Conservation (phyloP, 2,329 filamentous ascomycete species). For the Penicillium sp. region DNA sequence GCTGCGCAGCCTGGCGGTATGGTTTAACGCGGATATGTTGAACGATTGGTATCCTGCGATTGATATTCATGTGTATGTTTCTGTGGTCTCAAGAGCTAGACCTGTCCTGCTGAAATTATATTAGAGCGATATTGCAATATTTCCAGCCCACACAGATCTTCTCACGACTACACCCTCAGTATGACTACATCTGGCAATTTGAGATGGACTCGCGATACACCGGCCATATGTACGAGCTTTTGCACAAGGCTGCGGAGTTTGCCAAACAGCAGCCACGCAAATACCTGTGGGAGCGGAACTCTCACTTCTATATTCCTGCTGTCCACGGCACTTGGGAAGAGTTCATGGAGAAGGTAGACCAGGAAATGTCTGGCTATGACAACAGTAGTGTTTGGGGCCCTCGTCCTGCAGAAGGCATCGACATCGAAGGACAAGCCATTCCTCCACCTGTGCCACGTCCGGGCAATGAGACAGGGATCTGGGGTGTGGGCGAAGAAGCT, state of each 20-base stretch:
- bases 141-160: constrained; percentile 15
- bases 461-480: background rate
- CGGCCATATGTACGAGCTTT: constrained; percentile 11
- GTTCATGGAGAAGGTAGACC: constrained; percentile 6
- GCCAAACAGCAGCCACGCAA: constrained; percentile 16
- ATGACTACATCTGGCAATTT: constrained; percentile 16
- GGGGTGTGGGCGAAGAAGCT: constrained; percentile 16
- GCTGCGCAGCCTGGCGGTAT: constrained; percentile 7
- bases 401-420: background rate
- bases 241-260: constrained; percentile 11
- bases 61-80: constrained; percentile 10
- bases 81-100: background rate
- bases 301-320: constrained; percentile 15
- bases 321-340: constrained; percentile 13
- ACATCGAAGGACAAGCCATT: background rate
- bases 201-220: constrained; percentile 17
- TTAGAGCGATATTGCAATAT: constrained; percentile 13
- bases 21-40: constrained; percentile 11
- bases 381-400: constrained; percentile 8
- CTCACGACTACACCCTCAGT: constrained; percentile 12
- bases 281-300: constrained; percentile 17
- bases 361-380: background rate
- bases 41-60: constrained; percentile 14
- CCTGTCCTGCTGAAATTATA: background rate
- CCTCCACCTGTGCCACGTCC: background rate